Percentiles rank a stretch among this genome's conserved stretches.
phyloP scores from a whole-genome alignment of 768 basidiomycete genomes.

The Phylloporus scabripes region DNA sequence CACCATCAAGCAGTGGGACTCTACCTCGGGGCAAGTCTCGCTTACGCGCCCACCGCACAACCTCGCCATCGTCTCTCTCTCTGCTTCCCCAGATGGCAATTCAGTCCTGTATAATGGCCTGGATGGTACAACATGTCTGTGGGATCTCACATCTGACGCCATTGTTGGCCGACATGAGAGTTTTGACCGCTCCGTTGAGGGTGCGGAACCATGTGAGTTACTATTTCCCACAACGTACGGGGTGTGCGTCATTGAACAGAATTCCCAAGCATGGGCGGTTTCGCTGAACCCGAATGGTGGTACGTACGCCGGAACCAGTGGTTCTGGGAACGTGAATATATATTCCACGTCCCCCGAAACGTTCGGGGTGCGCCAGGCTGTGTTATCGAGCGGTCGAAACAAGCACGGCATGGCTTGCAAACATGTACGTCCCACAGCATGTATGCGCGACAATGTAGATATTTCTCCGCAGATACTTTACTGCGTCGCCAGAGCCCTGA shows the following conservation, averaged over 20 bases:
- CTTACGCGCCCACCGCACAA: constrained; percentile 67
- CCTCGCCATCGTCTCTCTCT: constrained; percentile 79
- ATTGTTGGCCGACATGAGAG: constrained; percentile 68
- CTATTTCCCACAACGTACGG: background rate
- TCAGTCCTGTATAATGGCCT: constrained; percentile 73
- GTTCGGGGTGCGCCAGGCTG: constrained; percentile 59
- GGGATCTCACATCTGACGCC: constrained; percentile 62
- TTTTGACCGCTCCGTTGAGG: constrained; percentile 52
- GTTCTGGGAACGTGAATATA: constrained; percentile 64
- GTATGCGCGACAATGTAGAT: constrained; percentile 1
- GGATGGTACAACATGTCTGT: constrained; percentile 75
- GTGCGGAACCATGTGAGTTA: constrained; percentile 63
- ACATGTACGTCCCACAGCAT: constrained; percentile 45
- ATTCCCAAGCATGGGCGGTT: constrained; percentile 67
- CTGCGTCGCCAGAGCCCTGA: constrained; percentile 67
- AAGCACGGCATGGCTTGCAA: constrained; percentile 76
- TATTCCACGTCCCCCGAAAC: constrained; percentile 63
- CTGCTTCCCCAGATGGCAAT: constrained; percentile 59
- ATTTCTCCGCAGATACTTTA: background rate
- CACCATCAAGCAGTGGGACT: constrained; percentile 66
- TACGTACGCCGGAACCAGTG: constrained; percentile 70
- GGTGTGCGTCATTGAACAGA: background rate
- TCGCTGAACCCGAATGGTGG: constrained; percentile 71
- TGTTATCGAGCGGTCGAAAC: constrained; percentile 58
- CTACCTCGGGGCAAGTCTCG: constrained; percentile 57